phyloP scores from a whole-genome alignment of 306 rosid genomes.

The Lupinus albus region DNA sequence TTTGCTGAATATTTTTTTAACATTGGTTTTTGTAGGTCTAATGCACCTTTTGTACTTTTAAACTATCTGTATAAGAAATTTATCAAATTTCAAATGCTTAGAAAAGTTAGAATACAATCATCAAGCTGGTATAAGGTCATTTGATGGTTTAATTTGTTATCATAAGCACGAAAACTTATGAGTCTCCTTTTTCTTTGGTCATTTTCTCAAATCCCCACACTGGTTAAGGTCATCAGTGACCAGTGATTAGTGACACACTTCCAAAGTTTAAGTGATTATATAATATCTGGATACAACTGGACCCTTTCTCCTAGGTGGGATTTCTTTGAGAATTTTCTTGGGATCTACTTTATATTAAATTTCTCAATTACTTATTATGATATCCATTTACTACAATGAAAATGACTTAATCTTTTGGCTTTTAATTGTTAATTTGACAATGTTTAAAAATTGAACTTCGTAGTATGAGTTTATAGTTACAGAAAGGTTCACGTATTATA shows the following conservation, averaged over 20 bases:
- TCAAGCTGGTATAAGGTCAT: no score
- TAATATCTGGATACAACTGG: neutral
- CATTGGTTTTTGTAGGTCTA: slow-evolving; percentile 14
- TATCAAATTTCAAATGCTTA: neutral
- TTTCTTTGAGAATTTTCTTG: slow-evolving; percentile 36
- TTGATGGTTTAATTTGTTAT: no score
- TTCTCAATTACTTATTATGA: neutral
- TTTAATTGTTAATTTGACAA: slow-evolving; percentile 32
- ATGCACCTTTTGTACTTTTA: neutral
- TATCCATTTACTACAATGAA: slow-evolving; percentile 16
- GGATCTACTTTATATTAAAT: slow-evolving; percentile 44
- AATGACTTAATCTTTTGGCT: slow-evolving; percentile 9
- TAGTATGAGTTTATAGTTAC: neutral
- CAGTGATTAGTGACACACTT: neutral
- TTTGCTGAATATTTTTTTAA: slow-evolving; percentile 35
- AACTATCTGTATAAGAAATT: neutral
- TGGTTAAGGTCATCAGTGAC: slow-evolving; percentile 1
- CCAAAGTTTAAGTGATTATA: neutral
- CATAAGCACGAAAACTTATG: no score
- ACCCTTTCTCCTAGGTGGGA: slow-evolving; percentile 30
- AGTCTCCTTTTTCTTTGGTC: no score
- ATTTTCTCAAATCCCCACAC: no score
- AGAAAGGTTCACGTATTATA: no score
- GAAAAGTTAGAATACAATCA: no score
- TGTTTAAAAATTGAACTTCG: neutral